Percentiles rank a stretch among this genome's conserved stretches.
phyloP scores from a whole-genome alignment of 306 rosid species.

The Inga laurina region DNA sequence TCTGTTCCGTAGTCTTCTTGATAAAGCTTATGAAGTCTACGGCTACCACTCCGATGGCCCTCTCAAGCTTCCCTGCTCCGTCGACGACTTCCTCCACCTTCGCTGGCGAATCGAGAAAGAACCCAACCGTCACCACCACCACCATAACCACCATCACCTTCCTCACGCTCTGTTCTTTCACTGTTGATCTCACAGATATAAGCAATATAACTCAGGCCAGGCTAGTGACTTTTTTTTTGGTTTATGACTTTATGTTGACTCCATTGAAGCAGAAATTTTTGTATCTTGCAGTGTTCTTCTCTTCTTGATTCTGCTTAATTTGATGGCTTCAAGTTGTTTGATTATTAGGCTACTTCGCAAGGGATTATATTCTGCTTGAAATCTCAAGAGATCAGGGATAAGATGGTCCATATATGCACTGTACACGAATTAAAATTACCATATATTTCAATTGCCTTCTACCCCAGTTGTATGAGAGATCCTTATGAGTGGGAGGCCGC shows the following conservation, averaged over 20 bases:
- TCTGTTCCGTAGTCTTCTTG: constrained; percentile 59
- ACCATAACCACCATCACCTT: constrained; percentile 36
- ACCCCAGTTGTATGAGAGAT: too few species aligned
- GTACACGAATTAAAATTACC: not conserved
- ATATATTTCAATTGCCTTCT: too few species aligned
- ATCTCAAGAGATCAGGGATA: not conserved
- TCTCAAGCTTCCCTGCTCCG: constrained; percentile 69
- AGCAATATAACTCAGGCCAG: not conserved
- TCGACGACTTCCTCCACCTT: constrained; percentile 67
- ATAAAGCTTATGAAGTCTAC: constrained; percentile 63
- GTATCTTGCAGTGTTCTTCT: not conserved
- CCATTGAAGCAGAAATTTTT: not conserved
- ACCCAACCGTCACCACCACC: constrained; percentile 29
- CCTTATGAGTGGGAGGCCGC: too few species aligned
- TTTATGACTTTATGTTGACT: not conserved
- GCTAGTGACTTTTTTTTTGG: not conserved
- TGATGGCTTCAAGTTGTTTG: not conserved
- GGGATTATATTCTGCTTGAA: not conserved
- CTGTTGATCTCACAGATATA: constrained; percentile 37
- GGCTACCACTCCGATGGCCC: constrained; percentile 79
- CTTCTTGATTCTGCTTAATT: not conserved
- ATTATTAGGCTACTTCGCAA: not conserved
- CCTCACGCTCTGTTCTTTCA: constrained; percentile 49
- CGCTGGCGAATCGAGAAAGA: constrained; percentile 68
- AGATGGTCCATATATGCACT: not conserved